A percentile compares a stretch with the other conserved stretches of the same genome.
Conservation (phyloP, 2,329 filamentous ascomycete genomes). For the Diaporthe nobilis region DNA sequence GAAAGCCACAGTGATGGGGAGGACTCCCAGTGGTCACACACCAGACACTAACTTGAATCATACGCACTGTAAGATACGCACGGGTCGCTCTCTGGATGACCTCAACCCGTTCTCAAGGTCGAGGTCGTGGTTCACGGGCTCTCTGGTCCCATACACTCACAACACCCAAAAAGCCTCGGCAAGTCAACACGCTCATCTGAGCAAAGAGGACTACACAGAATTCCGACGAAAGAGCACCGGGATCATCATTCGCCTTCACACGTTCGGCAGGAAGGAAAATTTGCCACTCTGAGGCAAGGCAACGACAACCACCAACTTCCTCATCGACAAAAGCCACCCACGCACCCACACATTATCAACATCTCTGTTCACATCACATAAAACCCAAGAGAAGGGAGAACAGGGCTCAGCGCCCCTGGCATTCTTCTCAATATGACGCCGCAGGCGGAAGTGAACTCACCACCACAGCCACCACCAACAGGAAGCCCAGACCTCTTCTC, state of each 20-base stretch:
- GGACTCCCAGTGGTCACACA: neutral
- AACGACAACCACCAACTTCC: neutral
- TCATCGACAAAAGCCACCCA: neutral
- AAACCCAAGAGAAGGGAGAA: neutral
- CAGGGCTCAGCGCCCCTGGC: neutral
- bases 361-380: neutral
- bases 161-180: neutral
- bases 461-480: neutral
- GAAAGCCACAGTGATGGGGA: neutral
- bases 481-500: slow-evolving; percentile 45
- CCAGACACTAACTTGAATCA: neutral
- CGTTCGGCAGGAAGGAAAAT: neutral
- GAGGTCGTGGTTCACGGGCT: neutral
- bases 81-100: neutral
- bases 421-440: slow-evolving; percentile 10
- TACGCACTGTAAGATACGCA: slow-evolving; percentile 24
- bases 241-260: neutral
- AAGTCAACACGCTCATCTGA: neutral
- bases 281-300: slow-evolving; percentile 13
- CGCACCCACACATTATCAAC: slow-evolving; percentile 2
- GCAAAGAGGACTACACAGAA: neutral
- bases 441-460: neutral
- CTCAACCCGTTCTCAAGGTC: neutral
- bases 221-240: neutral
- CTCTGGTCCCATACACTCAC: neutral